Conservation (phyloP, 2,329 filamentous ascomycete genomes). For the Hirsutella rhossiliensis region DNA sequence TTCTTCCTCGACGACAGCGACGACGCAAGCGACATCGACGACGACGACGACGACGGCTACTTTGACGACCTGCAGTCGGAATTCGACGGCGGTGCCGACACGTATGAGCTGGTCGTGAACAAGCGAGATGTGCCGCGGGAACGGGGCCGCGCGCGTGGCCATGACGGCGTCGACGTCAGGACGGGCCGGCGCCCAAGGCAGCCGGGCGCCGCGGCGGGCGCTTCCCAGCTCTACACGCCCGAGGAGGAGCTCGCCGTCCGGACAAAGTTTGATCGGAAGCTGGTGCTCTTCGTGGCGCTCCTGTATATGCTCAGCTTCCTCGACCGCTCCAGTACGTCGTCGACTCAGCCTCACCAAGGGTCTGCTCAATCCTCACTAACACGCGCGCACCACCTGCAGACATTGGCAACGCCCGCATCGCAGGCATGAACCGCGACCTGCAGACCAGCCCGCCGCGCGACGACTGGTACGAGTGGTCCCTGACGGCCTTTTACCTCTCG, state of each 20-base stretch:
- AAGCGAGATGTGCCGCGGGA: neutral
- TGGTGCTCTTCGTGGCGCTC: conserved; percentile 71
- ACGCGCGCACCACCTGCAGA: conserved; percentile 23
- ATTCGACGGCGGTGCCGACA: neutral
- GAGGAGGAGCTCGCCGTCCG: conserved; percentile 66
- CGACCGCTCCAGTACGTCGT: conserved; percentile 65
- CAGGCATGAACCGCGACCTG: conserved; percentile 51
- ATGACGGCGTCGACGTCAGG: neutral
- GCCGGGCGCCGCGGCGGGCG: neutral
- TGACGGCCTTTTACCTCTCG: conserved; percentile 49
- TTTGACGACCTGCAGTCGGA: conserved; percentile 9
- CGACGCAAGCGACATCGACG: conserved; percentile 12
- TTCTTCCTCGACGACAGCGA: conserved; percentile 23
- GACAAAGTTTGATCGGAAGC: conserved; percentile 60
- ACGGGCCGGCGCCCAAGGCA: neutral
- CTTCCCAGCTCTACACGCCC: conserved; percentile 30
- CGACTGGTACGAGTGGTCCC: conserved; percentile 47
- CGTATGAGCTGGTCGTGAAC: conserved; percentile 13
- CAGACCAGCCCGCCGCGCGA: conserved; percentile 32
- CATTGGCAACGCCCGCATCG: conserved; percentile 51
- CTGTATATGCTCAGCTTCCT: conserved; percentile 79
- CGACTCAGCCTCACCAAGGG: neutral
- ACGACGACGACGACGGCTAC: conserved; percentile 6
- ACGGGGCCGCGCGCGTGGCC: neutral
- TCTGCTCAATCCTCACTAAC: too few species aligned